These are phyloP conservation scores for Lathyrus oleraceus DNA, from an alignment of 306 rosid genomes.

Conservation along the genomic window DNA sequence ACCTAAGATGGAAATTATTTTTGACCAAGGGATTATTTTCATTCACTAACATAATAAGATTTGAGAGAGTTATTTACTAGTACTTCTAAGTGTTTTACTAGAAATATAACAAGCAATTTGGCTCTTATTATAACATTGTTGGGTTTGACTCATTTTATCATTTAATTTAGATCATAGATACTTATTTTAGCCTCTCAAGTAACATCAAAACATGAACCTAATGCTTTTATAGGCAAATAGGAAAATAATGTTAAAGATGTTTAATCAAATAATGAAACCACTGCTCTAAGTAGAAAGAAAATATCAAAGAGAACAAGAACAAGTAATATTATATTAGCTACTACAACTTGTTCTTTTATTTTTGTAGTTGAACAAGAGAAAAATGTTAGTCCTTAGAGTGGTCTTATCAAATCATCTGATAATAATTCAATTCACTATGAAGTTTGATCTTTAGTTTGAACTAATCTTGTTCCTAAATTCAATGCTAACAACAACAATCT, in stretches of 20 bases:
- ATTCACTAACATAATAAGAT: too few relatives aligned
- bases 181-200: too few relatives aligned
- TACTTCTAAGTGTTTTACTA: too few relatives aligned
- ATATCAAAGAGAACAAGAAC: constrained; percentile 70
- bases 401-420: constrained; percentile 64
- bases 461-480: constrained; percentile 33
- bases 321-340: constrained; percentile 33
- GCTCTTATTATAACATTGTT: too few relatives aligned
- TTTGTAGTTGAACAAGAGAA: constrained; percentile 76
- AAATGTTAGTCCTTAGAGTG: constrained; percentile 58
- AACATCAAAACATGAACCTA: too few relatives aligned
- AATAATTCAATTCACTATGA: constrained; percentile 51
- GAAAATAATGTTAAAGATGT: constrained; percentile 45
- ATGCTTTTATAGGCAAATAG: not conserved
- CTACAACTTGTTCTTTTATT: constrained; percentile 54
- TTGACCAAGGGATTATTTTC: too few relatives aligned
- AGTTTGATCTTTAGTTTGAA: constrained; percentile 47
- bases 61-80: too few relatives aligned
- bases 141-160: too few relatives aligned
- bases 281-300: constrained; percentile 52
- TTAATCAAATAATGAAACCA: constrained; percentile 69
- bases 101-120: too few relatives aligned
- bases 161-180: too few relatives aligned
- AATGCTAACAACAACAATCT: constrained; percentile 23
- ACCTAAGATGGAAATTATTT: too few relatives aligned